Evolutionary conservation across 1,284 basidiomycete genomes (phyloP).

Genomic region (Anthracocystis walkeri): DNA sequence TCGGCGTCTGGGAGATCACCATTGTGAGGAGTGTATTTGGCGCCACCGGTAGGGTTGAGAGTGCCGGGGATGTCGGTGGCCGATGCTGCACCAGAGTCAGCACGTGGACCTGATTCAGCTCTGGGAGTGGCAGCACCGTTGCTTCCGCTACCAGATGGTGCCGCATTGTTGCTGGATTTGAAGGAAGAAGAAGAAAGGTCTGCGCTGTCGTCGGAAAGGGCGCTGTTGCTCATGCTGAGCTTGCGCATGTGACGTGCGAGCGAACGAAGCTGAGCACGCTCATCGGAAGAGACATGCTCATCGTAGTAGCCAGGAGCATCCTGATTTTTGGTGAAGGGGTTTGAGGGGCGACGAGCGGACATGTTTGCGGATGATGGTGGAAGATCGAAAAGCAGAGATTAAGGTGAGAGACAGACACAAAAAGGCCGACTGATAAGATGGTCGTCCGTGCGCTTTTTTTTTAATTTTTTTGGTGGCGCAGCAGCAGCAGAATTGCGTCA

Average conservation of each 20-base stretch:
- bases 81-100: conserved; percentile 4
- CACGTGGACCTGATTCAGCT: conserved; percentile 26
- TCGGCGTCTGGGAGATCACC: conserved; percentile 38
- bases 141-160: conserved; percentile 21
- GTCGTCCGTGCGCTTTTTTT: conserved; percentile 8
- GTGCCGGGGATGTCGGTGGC: conserved; percentile 13
- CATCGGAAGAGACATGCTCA: conserved; percentile 18
- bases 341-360: conserved; percentile 35
- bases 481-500: conserved; percentile 9
- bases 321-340: conserved; percentile 55
- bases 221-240: conserved; percentile 47
- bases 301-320: conserved; percentile 46
- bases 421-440: conserved; percentile 2
- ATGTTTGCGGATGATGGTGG: conserved; percentile 13
- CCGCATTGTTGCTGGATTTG: conserved; percentile 5
- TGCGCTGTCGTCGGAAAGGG: conserved; percentile 28
- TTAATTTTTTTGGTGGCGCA: neutral
- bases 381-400: neutral
- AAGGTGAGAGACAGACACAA: neutral
- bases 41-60: conserved; percentile 21
- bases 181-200: conserved; percentile 23
- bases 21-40: conserved; percentile 30
- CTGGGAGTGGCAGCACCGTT: conserved; percentile 40
- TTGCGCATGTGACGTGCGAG: conserved; percentile 53
- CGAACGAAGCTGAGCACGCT: conserved; percentile 38